phyloP scores from a whole-genome alignment of 345 rosid genomes.

The Kernera saxatilis region DNA sequence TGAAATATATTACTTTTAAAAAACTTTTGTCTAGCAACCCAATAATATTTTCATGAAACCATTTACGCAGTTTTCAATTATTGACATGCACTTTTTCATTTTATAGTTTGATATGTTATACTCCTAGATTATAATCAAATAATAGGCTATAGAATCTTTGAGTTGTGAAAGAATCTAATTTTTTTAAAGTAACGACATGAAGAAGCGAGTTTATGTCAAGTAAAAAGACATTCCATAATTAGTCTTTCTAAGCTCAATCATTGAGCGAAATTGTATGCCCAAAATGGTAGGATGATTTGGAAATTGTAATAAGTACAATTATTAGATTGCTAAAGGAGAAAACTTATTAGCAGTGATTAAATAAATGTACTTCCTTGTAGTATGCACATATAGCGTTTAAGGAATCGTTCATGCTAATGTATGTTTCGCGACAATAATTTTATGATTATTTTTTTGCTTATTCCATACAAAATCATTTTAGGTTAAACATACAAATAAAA shows the following conservation, averaged over 20 bases:
- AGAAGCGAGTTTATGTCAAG: conserved; percentile 30
- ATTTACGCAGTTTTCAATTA: not conserved
- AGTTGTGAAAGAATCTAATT: conserved; percentile 11
- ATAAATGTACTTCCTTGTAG: not conserved
- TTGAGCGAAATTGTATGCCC: conserved; percentile 20
- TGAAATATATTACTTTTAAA: not conserved
- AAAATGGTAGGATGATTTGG: not conserved
- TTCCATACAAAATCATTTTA: too few relatives aligned
- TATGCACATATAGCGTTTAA: not conserved
- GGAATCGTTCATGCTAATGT: not conserved
- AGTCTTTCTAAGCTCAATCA: conserved; percentile 26
- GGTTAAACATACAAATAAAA: not conserved
- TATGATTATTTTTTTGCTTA: not conserved
- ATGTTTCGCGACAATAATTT: not conserved
- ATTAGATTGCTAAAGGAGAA: conserved; percentile 1
- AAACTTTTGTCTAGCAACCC: not conserved
- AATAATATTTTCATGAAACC: not conserved
- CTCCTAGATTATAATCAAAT: not conserved
- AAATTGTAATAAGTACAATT: conserved; percentile 5
- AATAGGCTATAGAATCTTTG: conserved; percentile 3
- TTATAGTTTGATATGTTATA: not conserved
- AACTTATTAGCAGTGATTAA: not conserved
- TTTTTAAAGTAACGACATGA: conserved; percentile 33
- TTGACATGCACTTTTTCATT: not conserved
- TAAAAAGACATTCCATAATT: conserved; percentile 29